Conservation (phyloP, 305 asterid species). For the Fraxinus albicans region DNA sequence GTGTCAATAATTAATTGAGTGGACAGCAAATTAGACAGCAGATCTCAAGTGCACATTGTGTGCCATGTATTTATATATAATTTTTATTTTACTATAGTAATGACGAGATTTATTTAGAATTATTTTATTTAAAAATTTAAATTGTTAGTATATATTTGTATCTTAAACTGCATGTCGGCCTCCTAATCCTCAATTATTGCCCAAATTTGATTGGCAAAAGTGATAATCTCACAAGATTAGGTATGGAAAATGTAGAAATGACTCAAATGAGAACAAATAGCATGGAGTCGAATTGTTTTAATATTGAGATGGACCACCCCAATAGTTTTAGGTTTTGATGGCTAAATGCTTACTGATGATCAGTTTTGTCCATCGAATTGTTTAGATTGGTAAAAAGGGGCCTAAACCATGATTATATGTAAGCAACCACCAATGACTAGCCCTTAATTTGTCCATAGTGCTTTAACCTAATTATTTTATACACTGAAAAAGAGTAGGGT, state of each 20-base stretch:
- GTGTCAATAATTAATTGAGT: too few species aligned
- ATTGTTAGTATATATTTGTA: background rate
- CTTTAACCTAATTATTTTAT: background rate
- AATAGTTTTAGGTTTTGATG: background rate
- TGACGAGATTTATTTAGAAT: background rate
- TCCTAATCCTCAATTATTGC: background rate
- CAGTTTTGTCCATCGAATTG: background rate
- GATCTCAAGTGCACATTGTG: too few species aligned
- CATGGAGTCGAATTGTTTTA: background rate
- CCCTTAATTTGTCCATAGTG: background rate
- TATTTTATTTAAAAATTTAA: background rate
- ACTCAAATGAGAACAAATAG: background rate
- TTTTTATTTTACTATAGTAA: background rate
- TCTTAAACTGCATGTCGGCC: background rate
- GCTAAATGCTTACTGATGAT: constrained; percentile 2
- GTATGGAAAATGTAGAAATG: constrained; percentile 12
- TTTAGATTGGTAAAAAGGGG: background rate
- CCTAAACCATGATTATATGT: constrained; percentile 10
- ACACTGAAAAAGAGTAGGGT: background rate
- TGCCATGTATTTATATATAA: too few species aligned
- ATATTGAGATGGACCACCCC: constrained; percentile 23
- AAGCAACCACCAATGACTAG: constrained; percentile 23
- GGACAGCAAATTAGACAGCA: too few species aligned
- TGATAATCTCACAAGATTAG: background rate
- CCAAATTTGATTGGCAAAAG: background rate